Percentiles rank a stretch among this genome's conserved stretches.
Conservation (phyloP, 2,329 filamentous ascomycete species). For the Fusarium dlaminii region DNA sequence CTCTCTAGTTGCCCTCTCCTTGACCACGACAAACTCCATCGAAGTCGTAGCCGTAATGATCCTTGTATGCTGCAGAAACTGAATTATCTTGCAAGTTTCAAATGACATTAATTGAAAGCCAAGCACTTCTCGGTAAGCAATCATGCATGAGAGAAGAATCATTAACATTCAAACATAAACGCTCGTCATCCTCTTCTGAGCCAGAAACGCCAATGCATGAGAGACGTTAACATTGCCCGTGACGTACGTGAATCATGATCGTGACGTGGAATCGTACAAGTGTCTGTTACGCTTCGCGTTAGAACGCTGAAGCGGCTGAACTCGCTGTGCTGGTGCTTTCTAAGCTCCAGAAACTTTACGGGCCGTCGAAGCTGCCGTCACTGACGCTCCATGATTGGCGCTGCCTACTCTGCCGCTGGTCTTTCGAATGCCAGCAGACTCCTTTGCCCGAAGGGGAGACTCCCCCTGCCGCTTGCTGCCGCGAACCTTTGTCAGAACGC, state of each 20-base stretch:
- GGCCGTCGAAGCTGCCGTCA: conserved; percentile 54
- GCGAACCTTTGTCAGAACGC: conserved; percentile 72
- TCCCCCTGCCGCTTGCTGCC: conserved; percentile 65
- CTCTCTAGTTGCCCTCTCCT: conserved; percentile 8
- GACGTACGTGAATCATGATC: conserved; percentile 54
- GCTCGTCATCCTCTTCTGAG: conserved; percentile 36
- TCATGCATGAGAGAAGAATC: conserved; percentile 32
- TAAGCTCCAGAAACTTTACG: conserved; percentile 64
- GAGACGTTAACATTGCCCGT: conserved; percentile 54
- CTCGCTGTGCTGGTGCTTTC: conserved; percentile 37
- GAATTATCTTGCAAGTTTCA: conserved; percentile 15
- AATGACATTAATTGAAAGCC: conserved; percentile 22
- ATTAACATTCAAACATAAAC: conserved; percentile 38
- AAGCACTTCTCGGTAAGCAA: conserved; percentile 21
- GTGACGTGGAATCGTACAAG: conserved; percentile 47
- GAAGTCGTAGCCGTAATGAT: conserved; percentile 26
- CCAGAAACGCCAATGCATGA: conserved; percentile 56
- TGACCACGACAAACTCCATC: conserved; percentile 24
- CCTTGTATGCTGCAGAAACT: conserved; percentile 12
- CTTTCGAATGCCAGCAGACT: conserved; percentile 68
- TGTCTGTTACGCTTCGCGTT: conserved; percentile 25
- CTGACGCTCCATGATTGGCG: conserved; percentile 56
- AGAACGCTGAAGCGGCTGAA: conserved; percentile 30
- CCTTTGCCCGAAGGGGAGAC: conserved; percentile 61
- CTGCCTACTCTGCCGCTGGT: conserved; percentile 73